Evolutionary conservation across 2,329 filamentous ascomycete genomes (phyloP), one percentile per base, ranked within the genome.

Genomic region (Trichophyton equinum): DNA sequence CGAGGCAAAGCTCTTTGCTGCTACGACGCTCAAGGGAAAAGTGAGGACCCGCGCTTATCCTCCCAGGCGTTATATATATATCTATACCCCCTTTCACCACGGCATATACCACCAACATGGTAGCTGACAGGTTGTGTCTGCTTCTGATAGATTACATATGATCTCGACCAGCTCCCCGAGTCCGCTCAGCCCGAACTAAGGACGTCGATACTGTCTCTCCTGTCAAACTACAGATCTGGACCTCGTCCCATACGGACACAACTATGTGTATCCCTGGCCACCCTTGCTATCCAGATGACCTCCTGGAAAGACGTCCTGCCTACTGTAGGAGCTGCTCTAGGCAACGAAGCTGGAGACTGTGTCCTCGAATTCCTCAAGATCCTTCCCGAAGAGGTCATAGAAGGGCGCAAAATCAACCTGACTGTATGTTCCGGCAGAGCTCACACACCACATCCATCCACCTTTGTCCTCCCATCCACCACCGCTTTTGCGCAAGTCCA

Each of bases 401-500:
- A 99, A 82, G 94, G 94, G 78, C 90, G 94, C 78, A 99, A 97
- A 80, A 96, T 99, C 82, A 96, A 91, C 82, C 83, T 99, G 78
- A 91, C 90, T 84, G 91, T 96, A 94, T 80, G 90, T 92, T 82
- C 51, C 85, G 87, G 79, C 80, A 74, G 73, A 74, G 65, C 68
- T 38, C 33, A 38, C 70, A 71, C 40, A 44, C 40, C 40, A 44
- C n/a, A 38, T 38, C 68, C 69, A 68, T 70, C 70, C 70, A 71
- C 33, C 33, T 69, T 69, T 74, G 71, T 73, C 72, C 77, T 74
- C 78, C 76, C 74, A 76, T 73, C 33, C 6, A 38, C 76, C 67
- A 69, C 69, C 72, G 68, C 70, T 67, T 66, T 71, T 69, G 68
- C 69, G 68, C 73, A 71, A 38, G 71, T 62, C 64, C 60, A 63